Percentiles rank a stretch among this genome's conserved stretches.
phyloP scores from a whole-genome alignment of 2,329 filamentous ascomycete species.

The Trichoderma sp. region DNA sequence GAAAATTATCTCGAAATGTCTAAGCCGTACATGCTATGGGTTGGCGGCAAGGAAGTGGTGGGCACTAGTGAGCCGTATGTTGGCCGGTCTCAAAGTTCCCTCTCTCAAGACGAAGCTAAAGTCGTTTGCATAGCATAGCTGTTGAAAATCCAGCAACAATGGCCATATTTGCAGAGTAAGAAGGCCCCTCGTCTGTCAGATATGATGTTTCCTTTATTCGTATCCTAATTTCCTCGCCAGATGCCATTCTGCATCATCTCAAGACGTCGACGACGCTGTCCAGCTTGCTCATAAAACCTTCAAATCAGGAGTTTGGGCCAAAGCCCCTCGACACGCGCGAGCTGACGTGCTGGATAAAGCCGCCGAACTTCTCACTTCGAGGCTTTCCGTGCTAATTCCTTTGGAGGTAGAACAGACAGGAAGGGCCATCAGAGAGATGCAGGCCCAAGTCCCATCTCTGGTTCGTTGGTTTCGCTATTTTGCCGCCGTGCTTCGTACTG shows the following conservation, averaged over 20 bases:
- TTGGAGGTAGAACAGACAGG: conserved; percentile 72
- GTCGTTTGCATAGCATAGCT: conserved; percentile 47
- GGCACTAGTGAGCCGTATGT: conserved; percentile 53
- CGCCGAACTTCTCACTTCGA: conserved; percentile 56
- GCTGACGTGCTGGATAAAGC: conserved; percentile 66
- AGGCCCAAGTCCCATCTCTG: conserved; percentile 67
- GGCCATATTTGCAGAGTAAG: conserved; percentile 24
- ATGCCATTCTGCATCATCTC: conserved; percentile 38
- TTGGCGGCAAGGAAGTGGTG: conserved; percentile 34
- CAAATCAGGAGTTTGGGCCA: conserved; percentile 68
- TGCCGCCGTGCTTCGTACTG: conserved; percentile 66
- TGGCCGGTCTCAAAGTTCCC: neutral
- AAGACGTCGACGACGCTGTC: conserved; percentile 39
- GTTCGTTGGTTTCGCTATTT: conserved; percentile 75
- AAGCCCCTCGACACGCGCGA: conserved; percentile 58
- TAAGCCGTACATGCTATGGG: conserved; percentile 34
- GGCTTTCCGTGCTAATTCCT: conserved; percentile 60
- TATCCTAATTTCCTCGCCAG: conserved; percentile 26
- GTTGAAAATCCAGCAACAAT: conserved; percentile 57
- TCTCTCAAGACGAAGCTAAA: neutral
- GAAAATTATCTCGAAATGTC: neutral
- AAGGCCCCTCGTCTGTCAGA: neutral
- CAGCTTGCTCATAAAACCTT: conserved; percentile 64
- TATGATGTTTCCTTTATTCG: neutral
- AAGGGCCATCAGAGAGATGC: conserved; percentile 70